Base-by-base conservation (phyloP, 139 green algal genomes). In the Chlorella ohadii region DNA sequence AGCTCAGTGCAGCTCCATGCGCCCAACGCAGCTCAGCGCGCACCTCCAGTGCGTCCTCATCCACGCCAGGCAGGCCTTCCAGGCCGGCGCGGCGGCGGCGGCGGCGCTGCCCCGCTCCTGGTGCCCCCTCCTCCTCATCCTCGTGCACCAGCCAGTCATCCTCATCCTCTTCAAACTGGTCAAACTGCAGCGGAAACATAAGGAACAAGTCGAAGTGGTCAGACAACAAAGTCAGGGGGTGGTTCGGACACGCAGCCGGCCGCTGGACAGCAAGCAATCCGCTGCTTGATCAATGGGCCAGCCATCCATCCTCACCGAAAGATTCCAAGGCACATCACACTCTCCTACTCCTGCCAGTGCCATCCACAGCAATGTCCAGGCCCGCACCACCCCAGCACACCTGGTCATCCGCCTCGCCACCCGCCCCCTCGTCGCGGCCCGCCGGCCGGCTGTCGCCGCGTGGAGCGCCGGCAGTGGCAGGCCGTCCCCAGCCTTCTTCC, bases 111-210 rank as follows among this genome's bases (percentile, higher is more conserved):
- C 61, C 17, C 70, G 67, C 31, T 55, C 56, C 70, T 28, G 20
- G 23, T 72, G 77, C 67, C 63, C 67, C 88, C 28, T 88, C 90
- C 27, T 91, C 93, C 28, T 93, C 86, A 1, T 93, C 93, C 63
- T 97, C 93, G 22, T 97, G 89, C 75, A 96, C 95, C 47, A 98
- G 97, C 88, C 97, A 98, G 86, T 97, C 94, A 20, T 90, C 93
- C 67, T 95, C 88, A 59, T 91, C 91, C 47, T 92, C 87, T 25
- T 93, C 93, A 83, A 91, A 85, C 4, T 86, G 36, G n/a, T n/a
- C n/a, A n/a, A n/a, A n/a, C n/a, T n/a, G n/a, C n/a, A n/a, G n/a
- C n/a, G n/a, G n/a, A n/a, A n/a, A n/a, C n/a, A n/a, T n/a, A n/a
- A n/a, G n/a, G n/a, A n/a, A n/a, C n/a, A n/a, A n/a, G n/a, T n/a